Conservation (phyloP, 1,139 yeast genomes). For the Debaryomycetaceae sp. region DNA sequence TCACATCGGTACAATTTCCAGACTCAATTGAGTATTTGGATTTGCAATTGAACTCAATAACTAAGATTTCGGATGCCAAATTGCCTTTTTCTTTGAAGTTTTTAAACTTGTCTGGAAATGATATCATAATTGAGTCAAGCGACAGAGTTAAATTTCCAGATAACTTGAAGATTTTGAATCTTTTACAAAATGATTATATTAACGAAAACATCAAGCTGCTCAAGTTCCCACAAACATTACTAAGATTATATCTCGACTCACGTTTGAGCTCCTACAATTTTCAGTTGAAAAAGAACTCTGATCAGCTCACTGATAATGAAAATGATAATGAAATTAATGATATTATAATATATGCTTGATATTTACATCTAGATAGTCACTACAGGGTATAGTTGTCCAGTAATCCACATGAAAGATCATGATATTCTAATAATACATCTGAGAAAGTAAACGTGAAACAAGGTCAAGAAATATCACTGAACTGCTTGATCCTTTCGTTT, state of each 20-base stretch:
- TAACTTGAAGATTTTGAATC: conserved; percentile 12
- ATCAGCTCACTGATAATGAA: neutral
- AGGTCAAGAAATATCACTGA: conserved; percentile 14
- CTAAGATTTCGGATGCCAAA: conserved; percentile 9
- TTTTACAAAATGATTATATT: conserved; percentile 13
- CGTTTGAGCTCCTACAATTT: conserved; percentile 1
- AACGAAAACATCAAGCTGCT: conserved; percentile 12
- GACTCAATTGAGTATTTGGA: conserved; percentile 15
- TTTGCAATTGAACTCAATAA: conserved; percentile 13
- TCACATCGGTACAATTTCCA: conserved; percentile 11
- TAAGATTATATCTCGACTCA: conserved; percentile 14
- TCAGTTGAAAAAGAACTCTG: neutral
- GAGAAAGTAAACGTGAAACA: neutral
- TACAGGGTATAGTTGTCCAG: neutral
- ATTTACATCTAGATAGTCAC: neutral
- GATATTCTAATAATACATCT: neutral
- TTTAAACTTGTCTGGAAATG: conserved; percentile 16
- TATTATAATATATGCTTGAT: conserved; percentile 3
- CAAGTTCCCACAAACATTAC: conserved; percentile 10
- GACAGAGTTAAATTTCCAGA: conserved; percentile 13
- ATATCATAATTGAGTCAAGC: conserved; percentile 13
- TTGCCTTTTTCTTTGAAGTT: conserved; percentile 13
- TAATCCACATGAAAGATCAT: neutral
- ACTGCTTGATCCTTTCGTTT: conserved; percentile 34
- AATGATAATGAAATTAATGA: neutral